Evolutionary conservation across 2,329 filamentous ascomycete species (phyloP), one percentile per base, ranked within the genome.

Genomic region (Didymella arachidicola): DNA sequence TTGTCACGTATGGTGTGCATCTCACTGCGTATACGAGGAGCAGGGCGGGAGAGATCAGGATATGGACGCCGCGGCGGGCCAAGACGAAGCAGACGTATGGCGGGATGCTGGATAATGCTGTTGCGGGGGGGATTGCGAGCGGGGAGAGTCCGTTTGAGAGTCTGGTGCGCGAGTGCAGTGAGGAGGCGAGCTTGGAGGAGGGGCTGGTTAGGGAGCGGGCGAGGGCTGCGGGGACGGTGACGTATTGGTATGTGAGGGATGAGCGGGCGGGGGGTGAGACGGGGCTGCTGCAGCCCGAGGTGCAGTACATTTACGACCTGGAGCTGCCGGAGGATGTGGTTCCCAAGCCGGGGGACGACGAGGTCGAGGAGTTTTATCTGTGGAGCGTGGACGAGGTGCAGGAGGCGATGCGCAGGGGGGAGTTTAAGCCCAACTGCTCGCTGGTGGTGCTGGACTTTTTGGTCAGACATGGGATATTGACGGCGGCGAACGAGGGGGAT

Each of bases 351-450:
- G 89, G 90, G 58, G 95, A 99, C 76, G 88, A 89, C 52, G 95
- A 99, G 79, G 95, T 97, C 4, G 91, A 93, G 71, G 86, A 87
- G 61, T 98, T 98, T 74, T 85, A 87, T 72, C 81, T 97, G 57
- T 88, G 87, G 84, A 87, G 84, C 1, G 83, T 97, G 39, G 86
- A 90, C n/a, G 85, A 96, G 77, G 86, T 96, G 43, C 85, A 88
- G 76, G 81, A 83, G 57, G 87, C 89, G 43, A 79, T 99, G 71
- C 84, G 83, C 16, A 80, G 81, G 51, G 92, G 91, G 14, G 85
- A 89, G 67, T 99, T 94, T 81, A 99, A 99, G 81, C 90, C 93
- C 2, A 98, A 98, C 76, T 97, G 93, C 77, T 89, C 91, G 14
- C 75, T 95, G 57, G 86, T 96, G 46, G 79, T 95, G 73, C 78